A percentile compares a stretch with the other conserved stretches of the same genome.
Evolutionary conservation across 2,329 filamentous ascomycete species (phyloP).

Genomic region (Ophiostoma sp.): DNA sequence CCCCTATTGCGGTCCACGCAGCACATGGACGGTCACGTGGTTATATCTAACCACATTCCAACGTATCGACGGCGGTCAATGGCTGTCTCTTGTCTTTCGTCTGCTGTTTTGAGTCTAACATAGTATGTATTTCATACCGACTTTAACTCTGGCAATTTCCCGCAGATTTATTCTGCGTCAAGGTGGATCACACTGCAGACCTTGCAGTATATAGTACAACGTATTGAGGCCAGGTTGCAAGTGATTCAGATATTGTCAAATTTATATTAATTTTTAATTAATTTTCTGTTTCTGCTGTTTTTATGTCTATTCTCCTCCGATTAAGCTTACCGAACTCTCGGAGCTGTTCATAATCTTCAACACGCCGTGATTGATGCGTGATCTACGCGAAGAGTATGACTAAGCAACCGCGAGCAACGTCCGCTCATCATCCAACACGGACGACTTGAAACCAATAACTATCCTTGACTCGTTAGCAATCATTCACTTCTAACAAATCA

Average conservation of each 20-base stretch:
- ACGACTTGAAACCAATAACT: background rate
- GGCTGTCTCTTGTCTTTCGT: too few relatives aligned
- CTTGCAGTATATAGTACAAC: background rate
- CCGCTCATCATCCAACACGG: background rate
- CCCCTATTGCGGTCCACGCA: background rate
- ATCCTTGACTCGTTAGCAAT: background rate
- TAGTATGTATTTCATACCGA: background rate
- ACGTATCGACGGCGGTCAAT: background rate
- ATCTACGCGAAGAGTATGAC: background rate
- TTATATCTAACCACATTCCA: too few relatives aligned
- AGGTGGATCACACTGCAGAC: background rate
- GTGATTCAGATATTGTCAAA: background rate
- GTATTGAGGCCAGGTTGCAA: background rate
- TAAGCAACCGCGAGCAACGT: background rate
- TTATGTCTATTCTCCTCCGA: background rate
- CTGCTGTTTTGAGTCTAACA: background rate
- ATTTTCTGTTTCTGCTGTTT: background rate
- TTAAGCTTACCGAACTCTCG: background rate
- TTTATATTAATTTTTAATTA: background rate
- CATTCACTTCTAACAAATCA: background rate
- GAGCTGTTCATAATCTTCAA: background rate
- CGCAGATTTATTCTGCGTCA: conserved; percentile 1
- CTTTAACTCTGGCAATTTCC: background rate
- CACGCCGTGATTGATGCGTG: background rate
- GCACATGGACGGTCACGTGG: background rate